phyloP scores from a whole-genome alignment of 257 asterid genomes.

The Primulina huaijiensis region DNA sequence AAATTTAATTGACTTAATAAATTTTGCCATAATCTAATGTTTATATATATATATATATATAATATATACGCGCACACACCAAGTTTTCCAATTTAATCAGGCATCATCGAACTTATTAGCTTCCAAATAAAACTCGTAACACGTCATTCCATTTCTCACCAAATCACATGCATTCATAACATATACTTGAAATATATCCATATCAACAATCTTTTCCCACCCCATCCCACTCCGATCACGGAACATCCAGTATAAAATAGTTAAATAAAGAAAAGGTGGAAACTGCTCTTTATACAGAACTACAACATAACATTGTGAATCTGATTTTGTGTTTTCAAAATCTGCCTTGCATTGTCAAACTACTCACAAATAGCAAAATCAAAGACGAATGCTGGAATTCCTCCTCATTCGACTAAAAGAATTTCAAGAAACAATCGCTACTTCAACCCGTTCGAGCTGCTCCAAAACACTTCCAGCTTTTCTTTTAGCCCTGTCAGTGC shows the following conservation, averaged over 20 bases:
- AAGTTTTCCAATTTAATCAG: too few relatives aligned
- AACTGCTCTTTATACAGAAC: neutral
- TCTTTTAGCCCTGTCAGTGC: slow-evolving; percentile 91
- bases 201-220: neutral
- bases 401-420: neutral
- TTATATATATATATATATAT: too few relatives aligned
- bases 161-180: neutral
- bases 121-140: too few relatives aligned
- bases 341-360: neutral
- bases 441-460: slow-evolving; percentile 61
- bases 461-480: slow-evolving; percentile 81
- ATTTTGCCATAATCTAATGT: too few relatives aligned
- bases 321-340: neutral
- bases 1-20: too few relatives aligned
- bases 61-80: too few relatives aligned
- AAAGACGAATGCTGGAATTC: neutral
- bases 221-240: neutral
- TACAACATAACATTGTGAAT: neutral
- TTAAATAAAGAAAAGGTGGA: neutral
- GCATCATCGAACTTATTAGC: too few relatives aligned
- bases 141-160: neutral
- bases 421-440: slow-evolving; percentile 38
- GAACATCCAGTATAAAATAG: neutral
- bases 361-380: slow-evolving; percentile 15
- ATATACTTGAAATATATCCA: neutral